Percentiles rank a stretch among this genome's conserved stretches.
These are phyloP conservation scores for Coemansia reversa DNA, from an alignment of 192 early-diverging fungal genomes.

Conservation along the genomic window DNA sequence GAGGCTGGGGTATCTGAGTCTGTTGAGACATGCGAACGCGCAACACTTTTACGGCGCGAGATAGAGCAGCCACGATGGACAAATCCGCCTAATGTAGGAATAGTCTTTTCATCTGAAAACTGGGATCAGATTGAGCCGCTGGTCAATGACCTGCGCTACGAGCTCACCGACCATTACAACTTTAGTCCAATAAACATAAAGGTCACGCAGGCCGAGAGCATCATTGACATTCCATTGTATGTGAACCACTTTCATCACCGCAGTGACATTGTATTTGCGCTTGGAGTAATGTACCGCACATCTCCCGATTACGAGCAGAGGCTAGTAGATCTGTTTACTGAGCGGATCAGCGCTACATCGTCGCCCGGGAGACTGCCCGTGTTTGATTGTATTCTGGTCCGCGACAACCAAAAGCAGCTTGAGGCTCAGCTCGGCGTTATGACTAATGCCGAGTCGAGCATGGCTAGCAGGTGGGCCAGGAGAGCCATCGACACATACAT, in stretches of 20 bases:
- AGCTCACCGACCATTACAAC: conserved; percentile 29
- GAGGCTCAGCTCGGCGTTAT: background rate
- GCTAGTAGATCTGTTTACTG: conserved; percentile 23
- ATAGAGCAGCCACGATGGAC: conserved; percentile 20
- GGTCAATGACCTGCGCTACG: conserved; percentile 49
- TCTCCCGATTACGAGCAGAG: conserved; percentile 25
- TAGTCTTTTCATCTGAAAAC: conserved; percentile 42
- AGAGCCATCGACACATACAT: conserved; percentile 37
- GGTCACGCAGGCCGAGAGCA: conserved; percentile 32
- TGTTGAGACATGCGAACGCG: background rate
- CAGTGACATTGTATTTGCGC: conserved; percentile 43
- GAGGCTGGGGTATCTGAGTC: background rate
- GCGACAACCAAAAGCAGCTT: conserved; percentile 18
- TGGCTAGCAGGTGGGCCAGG: conserved; percentile 36
- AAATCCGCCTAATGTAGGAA: conserved; percentile 22
- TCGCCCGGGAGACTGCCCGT: conserved; percentile 23
- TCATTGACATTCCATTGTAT: conserved; percentile 37
- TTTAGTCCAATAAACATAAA: conserved; percentile 39
- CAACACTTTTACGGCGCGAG: conserved; percentile 23
- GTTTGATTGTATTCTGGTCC: conserved; percentile 47
- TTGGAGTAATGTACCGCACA: conserved; percentile 29
- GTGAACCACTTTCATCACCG: conserved; percentile 26
- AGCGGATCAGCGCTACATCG: conserved; percentile 11
- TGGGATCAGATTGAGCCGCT: conserved; percentile 29
- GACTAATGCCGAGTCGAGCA: background rate